phyloP scores from a whole-genome alignment of 2,329 filamentous ascomycete genomes.

The Uncinocarpus reesii region DNA sequence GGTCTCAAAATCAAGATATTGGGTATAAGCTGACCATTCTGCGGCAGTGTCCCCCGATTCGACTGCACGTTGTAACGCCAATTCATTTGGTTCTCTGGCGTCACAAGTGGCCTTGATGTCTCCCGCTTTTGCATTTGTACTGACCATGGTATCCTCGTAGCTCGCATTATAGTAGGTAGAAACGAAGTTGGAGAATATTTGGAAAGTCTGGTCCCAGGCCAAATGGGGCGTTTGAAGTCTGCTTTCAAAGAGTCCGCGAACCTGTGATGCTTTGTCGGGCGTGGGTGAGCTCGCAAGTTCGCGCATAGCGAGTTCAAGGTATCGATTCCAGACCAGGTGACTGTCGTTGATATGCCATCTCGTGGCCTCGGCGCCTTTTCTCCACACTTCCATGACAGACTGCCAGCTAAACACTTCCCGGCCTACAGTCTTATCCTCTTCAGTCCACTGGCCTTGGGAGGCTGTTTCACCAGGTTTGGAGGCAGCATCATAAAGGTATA shows the following conservation, averaged over 20 bases:
- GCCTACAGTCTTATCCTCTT: conserved; percentile 49
- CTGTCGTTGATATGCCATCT: conserved; percentile 53
- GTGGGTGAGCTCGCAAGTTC: conserved; percentile 42
- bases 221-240: conserved; percentile 50
- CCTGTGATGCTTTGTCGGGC: conserved; percentile 39
- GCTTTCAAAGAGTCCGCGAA: conserved; percentile 44
- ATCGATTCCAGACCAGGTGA: conserved; percentile 52
- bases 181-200: conserved; percentile 50
- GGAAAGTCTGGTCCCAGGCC: conserved; percentile 50
- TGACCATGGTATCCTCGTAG: conserved; percentile 51
- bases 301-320: conserved; percentile 45
- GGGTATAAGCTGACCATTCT: conserved; percentile 45
- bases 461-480: conserved; percentile 27
- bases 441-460: conserved; percentile 36
- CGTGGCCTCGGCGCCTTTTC: conserved; percentile 47
- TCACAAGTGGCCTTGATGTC: conserved; percentile 46
- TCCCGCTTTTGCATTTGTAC: conserved; percentile 42
- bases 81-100: conserved; percentile 46
- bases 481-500: conserved; percentile 46
- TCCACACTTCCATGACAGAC: conserved; percentile 46
- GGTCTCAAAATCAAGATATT: conserved; percentile 82
- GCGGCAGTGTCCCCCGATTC: conserved; percentile 43
- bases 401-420: conserved; percentile 51
- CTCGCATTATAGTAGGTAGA: conserved; percentile 44
- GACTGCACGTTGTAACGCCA: conserved; percentile 42